Base-by-base conservation (phyloP, 1,284 basidiomycete species). In the Wolfiporia cocos region DNA sequence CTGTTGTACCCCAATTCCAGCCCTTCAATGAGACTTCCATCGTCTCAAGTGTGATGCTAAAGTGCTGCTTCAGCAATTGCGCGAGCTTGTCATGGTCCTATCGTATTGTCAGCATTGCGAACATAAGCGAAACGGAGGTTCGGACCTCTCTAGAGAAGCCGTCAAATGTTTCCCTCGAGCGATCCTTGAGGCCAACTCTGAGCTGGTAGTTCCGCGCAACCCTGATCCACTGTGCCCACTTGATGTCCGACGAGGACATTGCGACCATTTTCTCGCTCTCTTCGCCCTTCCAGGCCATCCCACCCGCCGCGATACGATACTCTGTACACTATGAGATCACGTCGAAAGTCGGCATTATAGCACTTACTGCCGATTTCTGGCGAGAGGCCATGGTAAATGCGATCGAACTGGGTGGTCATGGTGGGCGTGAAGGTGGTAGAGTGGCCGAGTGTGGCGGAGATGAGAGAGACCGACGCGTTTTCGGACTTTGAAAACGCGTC, bases 1-100 rank as follows among this genome's bases (percentile, higher is more conserved):
- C 91, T 3, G 90, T 90, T 30, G 87, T 78, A 14, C 96, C 96
- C 96, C 96, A 99, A 63, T 99, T 99, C 93, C 93, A 99, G 1
- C 96, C 96, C 59, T 92, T 92, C 58, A 94, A 79, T 6, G 89
- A 86, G 15, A 85, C 73, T 55, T 99, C 96, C 60, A 82, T 84
- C 10, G 78, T 78, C 59, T 98, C 95, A 21, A 99, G 71, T 5
- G 85, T 78, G 49, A 94, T 71, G 45, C 77, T 80, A 68, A 93
- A 98, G 65, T 91, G 80, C 52, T 86, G 85, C 62, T 91, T 92
- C 44, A 94, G 64, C n/a, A 92, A 61, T 34, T 73, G 67, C 7
- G 82, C 71, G 5, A 92, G 57, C 53, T 81, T 86, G 48, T 93
- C 91, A 44, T 89, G 83, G 57, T 94, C 91, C 89, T 93, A 49